A percentile compares a stretch with the other conserved stretches of the same genome.
Evolutionary conservation across 2,329 filamentous ascomycete genomes (phyloP).

Genomic region (Chrysosporium keratinophilum): DNA sequence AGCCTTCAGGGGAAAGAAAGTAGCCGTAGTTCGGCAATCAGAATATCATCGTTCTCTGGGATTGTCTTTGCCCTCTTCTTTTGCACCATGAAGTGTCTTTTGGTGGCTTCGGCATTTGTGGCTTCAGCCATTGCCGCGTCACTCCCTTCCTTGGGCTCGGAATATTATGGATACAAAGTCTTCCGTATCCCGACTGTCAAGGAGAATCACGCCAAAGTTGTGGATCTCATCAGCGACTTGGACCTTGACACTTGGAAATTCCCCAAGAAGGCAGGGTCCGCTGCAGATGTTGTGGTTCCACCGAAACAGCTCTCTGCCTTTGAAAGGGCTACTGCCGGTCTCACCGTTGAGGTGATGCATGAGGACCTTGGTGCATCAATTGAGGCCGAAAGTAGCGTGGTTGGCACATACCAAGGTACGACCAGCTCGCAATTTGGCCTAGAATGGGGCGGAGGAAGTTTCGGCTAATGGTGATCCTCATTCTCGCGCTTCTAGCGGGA

Average conservation of each 20-base stretch:
- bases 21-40: conserved; percentile 1
- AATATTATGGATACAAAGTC: conserved; percentile 20
- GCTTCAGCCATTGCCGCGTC: conserved; percentile 7
- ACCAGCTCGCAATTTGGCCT: conserved; percentile 2
- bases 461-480: not conserved
- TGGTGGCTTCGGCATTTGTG: conserved; percentile 8
- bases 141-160: not conserved
- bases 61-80: not conserved
- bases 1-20: not conserved
- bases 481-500: conserved; percentile 12
- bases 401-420: conserved; percentile 25
- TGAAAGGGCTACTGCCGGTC: conserved; percentile 24
- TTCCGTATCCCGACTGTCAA: conserved; percentile 17
- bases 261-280: conserved; percentile 15
- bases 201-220: conserved; percentile 14
- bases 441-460: not conserved
- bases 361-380: conserved; percentile 39
- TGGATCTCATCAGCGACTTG: conserved; percentile 16
- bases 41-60: not conserved
- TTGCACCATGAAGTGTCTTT: conserved; percentile 4
- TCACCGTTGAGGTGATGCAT: conserved; percentile 33
- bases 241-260: conserved; percentile 17
- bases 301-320: conserved; percentile 32
- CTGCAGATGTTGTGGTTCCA: conserved; percentile 37
- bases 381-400: conserved; percentile 20